Base-by-base conservation (phyloP, 2,329 filamentous ascomycete genomes). In the Fusarium lateritium region DNA sequence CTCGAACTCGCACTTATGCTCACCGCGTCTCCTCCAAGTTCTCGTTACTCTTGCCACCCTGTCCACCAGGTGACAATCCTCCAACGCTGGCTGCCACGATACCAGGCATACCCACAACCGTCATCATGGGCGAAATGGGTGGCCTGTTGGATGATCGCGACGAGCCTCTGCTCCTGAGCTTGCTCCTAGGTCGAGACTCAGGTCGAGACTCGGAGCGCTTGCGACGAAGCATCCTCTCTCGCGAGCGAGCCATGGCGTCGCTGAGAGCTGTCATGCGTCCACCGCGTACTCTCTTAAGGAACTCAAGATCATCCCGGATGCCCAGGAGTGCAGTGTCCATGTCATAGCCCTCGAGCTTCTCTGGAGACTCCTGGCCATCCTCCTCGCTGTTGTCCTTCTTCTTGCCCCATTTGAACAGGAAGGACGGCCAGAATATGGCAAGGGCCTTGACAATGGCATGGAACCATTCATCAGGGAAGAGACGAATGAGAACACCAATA, bases 401-500 rank as follows among this genome's bases (percentile, higher is more conserved):
- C 68, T 70, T 70, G 21, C 63, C 40, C 2, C 50, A 44, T 9
- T 71, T 43, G 26, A 36, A 60, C 10, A 71, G 43, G 64, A 64
- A 71, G 52, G 53, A 69, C 7, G 68, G 68, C 64, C 64, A 70
- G 13, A 71, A n/a, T 34, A 56, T 69, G 13, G 38, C 64, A 0
- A 65, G 19, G 0, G 51, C 52, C 8, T 62, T 53, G 24, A 71
- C 68, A 4, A 71, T 26, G 2, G 56, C 56, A 22, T 61, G 56
- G 64, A 78, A 72, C 79, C 78, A 81, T 21, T 84, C 83, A 69
- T 97, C 93, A 0, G 94, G 94, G 58, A 95, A 85, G 17, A 90
- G 82, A 54, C 94, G 89, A 53, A 97, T 90, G 13, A 91, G 77
- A 92, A 81, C 71, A 93, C 92, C 24, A 90, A 92, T 6, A 0